Evolutionary conservation across 2,329 filamentous ascomycete species (phyloP).

Genomic region (Thelonectria olida): DNA sequence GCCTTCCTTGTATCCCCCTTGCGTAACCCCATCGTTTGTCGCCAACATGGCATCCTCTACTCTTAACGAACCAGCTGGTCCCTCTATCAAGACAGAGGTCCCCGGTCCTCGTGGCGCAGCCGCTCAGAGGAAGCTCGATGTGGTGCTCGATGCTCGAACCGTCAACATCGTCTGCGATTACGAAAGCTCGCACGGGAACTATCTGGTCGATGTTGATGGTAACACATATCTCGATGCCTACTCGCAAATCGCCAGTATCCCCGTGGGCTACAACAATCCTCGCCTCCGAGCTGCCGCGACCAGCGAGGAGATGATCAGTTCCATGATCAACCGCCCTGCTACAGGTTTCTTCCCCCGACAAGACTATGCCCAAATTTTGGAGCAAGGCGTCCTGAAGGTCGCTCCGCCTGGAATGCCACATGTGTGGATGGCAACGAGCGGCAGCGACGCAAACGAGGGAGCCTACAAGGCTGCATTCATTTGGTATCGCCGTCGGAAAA

Average conservation of each 20-base stretch:
- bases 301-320: constrained; percentile 73
- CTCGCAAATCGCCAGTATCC: constrained; percentile 91
- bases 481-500: constrained; percentile 80
- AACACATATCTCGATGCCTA: constrained; percentile 53
- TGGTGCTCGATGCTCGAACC: constrained; percentile 3
- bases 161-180: constrained; percentile 13
- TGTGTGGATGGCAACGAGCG: constrained; percentile 91
- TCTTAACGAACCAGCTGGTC: constrained; percentile 6
- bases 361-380: constrained; percentile 80
- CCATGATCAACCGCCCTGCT: constrained; percentile 74
- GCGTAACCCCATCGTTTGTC: too few species aligned
- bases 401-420: constrained; percentile 81
- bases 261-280: constrained; percentile 91
- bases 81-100: constrained; percentile 11
- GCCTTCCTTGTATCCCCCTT: neutral
- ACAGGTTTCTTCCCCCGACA: constrained; percentile 88
- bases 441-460: constrained; percentile 91
- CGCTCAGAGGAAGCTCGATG: constrained; percentile 1
- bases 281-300: constrained; percentile 73
- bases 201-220: constrained; percentile 18
- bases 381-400: constrained; percentile 78
- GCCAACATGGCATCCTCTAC: constrained; percentile 4
- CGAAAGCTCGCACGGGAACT: constrained; percentile 15
- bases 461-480: constrained; percentile 97
- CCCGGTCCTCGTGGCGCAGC: constrained; percentile 5